Evolutionary conservation across 495 filamentous ascomycete species (phyloP).

Genomic region (Tuber brumale): DNA sequence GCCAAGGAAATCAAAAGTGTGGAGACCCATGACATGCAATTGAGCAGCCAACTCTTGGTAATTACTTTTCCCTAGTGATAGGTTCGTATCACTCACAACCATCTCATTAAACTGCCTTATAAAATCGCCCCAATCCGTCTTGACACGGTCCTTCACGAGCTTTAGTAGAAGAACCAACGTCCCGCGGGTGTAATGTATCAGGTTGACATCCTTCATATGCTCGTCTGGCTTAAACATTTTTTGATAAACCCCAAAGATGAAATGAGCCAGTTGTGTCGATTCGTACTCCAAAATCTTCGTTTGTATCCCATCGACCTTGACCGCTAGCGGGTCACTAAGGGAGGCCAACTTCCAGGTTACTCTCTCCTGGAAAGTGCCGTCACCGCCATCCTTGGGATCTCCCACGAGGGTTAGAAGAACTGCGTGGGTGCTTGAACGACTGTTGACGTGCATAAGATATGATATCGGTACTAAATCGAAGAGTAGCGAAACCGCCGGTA

Average conservation of each 20-base stretch:
- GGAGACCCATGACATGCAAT: conserved; percentile 28
- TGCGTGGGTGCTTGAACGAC: conserved; percentile 39
- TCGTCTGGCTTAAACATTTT: conserved; percentile 47
- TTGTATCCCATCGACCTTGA: conserved; percentile 20
- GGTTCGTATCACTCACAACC: conserved; percentile 35
- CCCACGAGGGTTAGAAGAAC: conserved; percentile 33
- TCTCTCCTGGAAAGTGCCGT: conserved; percentile 22
- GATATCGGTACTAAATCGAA: conserved; percentile 49
- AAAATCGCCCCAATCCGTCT: conserved; percentile 41
- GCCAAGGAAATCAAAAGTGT: conserved; percentile 14
- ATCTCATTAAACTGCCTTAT: conserved; percentile 36
- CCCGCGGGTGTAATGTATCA: conserved; percentile 44
- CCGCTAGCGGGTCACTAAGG: conserved; percentile 26
- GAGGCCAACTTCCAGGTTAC: conserved; percentile 35
- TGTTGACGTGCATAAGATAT: conserved; percentile 49
- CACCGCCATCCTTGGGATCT: conserved; percentile 11
- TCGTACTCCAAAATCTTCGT: conserved; percentile 35
- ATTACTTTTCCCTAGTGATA: conserved; percentile 39
- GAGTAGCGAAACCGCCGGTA: conserved; percentile 47
- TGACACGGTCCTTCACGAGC: conserved; percentile 36
- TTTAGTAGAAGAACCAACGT: conserved; percentile 44
- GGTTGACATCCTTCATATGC: conserved; percentile 18
- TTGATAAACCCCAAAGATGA: conserved; percentile 44
- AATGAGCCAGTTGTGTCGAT: conserved; percentile 39
- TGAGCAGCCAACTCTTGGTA: conserved; percentile 37